Conservation (phyloP, 2,329 filamentous ascomycete genomes). For the Nothophoma quercina region DNA sequence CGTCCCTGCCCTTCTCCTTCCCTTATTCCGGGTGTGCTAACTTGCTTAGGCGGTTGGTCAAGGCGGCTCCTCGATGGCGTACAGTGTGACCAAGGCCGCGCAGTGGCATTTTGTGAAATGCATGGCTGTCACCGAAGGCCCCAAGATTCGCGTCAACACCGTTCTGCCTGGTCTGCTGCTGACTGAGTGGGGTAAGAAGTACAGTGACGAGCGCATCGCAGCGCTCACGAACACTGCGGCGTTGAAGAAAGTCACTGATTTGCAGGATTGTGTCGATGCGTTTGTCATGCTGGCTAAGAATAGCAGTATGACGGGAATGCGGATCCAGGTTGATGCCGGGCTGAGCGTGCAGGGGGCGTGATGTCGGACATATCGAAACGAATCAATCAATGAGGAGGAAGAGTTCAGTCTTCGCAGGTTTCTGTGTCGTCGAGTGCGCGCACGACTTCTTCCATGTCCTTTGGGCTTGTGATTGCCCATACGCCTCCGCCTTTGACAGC, state of each 20-base stretch:
- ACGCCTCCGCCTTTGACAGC: constrained; percentile 87
- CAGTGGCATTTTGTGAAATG: constrained; percentile 72
- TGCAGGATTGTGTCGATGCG: constrained; percentile 64
- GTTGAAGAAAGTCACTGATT: constrained; percentile 65
- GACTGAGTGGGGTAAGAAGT: constrained; percentile 66
- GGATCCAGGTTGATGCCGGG: constrained; percentile 52
- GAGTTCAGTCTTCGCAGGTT: constrained; percentile 20
- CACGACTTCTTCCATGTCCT: constrained; percentile 58
- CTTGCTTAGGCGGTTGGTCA: constrained; percentile 55
- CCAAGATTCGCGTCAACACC: constrained; percentile 70
- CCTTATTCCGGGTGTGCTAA: neutral
- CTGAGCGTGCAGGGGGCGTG: constrained; percentile 42
- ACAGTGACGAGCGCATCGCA: constrained; percentile 65
- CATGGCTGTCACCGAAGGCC: constrained; percentile 67
- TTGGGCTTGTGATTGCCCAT: constrained; percentile 87
- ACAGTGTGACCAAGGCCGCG: constrained; percentile 80
- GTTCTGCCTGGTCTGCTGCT: constrained; percentile 70
- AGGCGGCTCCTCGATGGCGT: constrained; percentile 69
- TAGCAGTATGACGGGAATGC: constrained; percentile 58
- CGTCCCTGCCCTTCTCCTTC: constrained; percentile 23
- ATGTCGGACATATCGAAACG: neutral
- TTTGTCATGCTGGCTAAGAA: constrained; percentile 64
- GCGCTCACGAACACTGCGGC: constrained; percentile 62
- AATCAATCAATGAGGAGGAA: neutral
- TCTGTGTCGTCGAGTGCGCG: constrained; percentile 58